Conservation (phyloP, 306 rosid species). For the Luffa aegyptiaca region DNA sequence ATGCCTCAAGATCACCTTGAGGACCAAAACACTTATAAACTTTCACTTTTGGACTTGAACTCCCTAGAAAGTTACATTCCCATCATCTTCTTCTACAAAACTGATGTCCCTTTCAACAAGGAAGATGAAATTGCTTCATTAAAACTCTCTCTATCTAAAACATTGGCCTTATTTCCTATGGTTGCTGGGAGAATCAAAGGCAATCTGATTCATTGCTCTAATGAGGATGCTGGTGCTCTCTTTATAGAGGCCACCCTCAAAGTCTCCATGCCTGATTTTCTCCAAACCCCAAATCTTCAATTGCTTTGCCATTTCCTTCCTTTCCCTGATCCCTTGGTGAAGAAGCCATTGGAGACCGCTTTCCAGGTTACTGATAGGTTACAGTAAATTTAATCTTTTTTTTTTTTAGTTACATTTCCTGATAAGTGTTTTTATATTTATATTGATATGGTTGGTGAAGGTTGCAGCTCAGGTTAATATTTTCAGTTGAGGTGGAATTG, state of each 20-base stretch:
- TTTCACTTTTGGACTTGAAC: constrained; percentile 36
- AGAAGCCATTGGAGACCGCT: neutral
- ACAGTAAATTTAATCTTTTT: no score
- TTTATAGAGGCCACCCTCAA: constrained; percentile 9
- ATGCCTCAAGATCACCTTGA: neutral
- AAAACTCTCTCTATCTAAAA: constrained; percentile 32
- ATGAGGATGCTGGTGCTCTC: neutral
- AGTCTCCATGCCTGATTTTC: neutral
- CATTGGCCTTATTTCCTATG: constrained; percentile 25
- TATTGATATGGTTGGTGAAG: neutral
- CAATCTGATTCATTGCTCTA: constrained; percentile 2
- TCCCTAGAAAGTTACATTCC: constrained; percentile 21
- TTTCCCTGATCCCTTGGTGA: no score
- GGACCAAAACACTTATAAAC: constrained; percentile 24
- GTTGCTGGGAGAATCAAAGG: constrained; percentile 22
- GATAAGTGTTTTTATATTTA: no score
- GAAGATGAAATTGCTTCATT: neutral
- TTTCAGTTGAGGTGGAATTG: neutral
- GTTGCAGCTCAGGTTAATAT: neutral
- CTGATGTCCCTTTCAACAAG: no score
- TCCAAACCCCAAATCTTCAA: neutral
- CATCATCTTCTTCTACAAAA: constrained; percentile 17
- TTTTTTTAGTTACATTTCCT: no score
- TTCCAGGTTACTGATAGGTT: neutral
- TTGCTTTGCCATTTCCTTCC: neutral